Conservation (phyloP, 2,329 filamentous ascomycete species). For the Ceratocystis ficicola region DNA sequence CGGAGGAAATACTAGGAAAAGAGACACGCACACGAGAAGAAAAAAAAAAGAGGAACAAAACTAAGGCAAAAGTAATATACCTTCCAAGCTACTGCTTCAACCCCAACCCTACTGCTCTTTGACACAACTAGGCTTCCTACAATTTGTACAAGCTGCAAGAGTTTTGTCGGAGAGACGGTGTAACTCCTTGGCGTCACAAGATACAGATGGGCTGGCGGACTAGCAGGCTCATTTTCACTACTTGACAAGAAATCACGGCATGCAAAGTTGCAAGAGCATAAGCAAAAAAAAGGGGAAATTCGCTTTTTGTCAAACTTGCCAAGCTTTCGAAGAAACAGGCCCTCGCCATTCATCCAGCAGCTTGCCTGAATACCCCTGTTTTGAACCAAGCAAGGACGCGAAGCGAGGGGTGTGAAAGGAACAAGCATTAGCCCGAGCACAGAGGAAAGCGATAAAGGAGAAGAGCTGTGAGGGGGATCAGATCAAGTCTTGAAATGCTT, state of each 20-base stretch:
- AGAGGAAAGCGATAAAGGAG: not conserved
- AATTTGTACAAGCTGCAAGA: not conserved
- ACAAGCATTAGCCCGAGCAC: not conserved
- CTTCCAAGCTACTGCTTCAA: too few relatives aligned
- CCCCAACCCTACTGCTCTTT: too few relatives aligned
- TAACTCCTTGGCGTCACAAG: conserved; percentile 10
- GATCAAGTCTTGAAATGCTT: not conserved
- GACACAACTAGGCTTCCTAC: too few relatives aligned
- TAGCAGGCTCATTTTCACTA: not conserved
- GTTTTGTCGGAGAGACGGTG: not conserved
- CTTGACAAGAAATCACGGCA: not conserved
- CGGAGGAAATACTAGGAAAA: not conserved
- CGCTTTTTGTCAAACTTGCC: not conserved
- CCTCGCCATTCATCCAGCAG: not conserved
- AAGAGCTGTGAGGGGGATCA: not conserved
- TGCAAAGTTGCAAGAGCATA: not conserved
- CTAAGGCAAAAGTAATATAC: too few relatives aligned
- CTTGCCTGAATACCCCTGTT: not conserved
- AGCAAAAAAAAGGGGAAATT: not conserved
- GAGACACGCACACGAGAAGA: not conserved
- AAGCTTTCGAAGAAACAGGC: not conserved
- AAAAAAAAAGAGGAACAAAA: too few relatives aligned
- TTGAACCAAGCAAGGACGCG: not conserved
- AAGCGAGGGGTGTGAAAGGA: not conserved
- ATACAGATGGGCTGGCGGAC: too few relatives aligned